Base-by-base conservation (phyloP, 192 early-diverging fungal genomes). In the Lobosporangium transversale region DNA sequence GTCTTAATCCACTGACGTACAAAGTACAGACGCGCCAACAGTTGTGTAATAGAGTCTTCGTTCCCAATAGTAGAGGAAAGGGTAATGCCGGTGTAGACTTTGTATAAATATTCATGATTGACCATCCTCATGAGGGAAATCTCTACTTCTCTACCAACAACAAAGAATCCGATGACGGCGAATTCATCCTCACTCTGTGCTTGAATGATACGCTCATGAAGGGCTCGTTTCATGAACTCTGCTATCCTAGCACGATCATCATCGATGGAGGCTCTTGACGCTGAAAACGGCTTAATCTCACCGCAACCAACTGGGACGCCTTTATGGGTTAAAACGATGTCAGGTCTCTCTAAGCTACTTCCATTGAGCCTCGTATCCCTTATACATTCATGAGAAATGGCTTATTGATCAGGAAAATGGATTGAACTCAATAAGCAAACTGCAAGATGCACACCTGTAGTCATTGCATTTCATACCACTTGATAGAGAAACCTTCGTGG, bases 31-130 rank as follows among this genome's bases (percentile, higher is more conserved):
- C n/a, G n/a, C n/a, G n/a, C n/a, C n/a, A n/a, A n/a, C n/a, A n/a
- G n/a, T n/a, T n/a, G n/a, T n/a, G n/a, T n/a, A n/a, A n/a, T n/a
- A n/a, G n/a, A n/a, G n/a, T n/a, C n/a, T n/a, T n/a, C n/a, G n/a
- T n/a, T n/a, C n/a, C n/a, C n/a, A n/a, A n/a, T n/a, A n/a, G n/a
- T n/a, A 3, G 36, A 44, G 32, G 24, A 23, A 36, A 0, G 18
- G 44, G 21, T 30, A 17, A 31, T 48, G 58, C 29, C 27, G 31
- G 36, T 23, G 56, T 26, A 58, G 24, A 44, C 54, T 20, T 56
- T 36, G 33, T 33, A 33, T n/a, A 32, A 11, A 40, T 21, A 36
- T 23, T 36, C n/a, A 4, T 56, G 18, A 5, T 32, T 37, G 9
- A 21, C 54, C 21, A 10, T 31, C 50, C 23, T n/a, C 44, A 45